phyloP scores from a whole-genome alignment of 1,139 yeast species.

The Arxiozyma slooffiae region DNA sequence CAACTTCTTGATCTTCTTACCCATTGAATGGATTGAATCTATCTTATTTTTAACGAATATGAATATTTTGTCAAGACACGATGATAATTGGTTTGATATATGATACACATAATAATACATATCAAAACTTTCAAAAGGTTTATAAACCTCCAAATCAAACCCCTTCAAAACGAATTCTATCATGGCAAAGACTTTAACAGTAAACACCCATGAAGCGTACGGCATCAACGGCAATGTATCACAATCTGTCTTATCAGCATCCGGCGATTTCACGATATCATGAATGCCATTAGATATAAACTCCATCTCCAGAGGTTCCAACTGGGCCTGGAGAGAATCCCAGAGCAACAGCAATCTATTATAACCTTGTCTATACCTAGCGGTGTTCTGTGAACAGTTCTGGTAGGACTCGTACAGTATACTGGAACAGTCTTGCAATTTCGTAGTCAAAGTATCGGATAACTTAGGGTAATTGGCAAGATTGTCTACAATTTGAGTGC shows the following conservation, averaged over 20 bases:
- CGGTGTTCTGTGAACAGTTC: slow-evolving; percentile 58
- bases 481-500: slow-evolving; percentile 17
- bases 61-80: slow-evolving; percentile 44
- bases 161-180: slow-evolving; percentile 63
- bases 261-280: slow-evolving; percentile 16
- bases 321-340: slow-evolving; percentile 71
- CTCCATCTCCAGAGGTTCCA: slow-evolving; percentile 44
- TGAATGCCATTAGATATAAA: slow-evolving; percentile 23
- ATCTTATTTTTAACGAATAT: slow-evolving; percentile 37
- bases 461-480: slow-evolving; percentile 10
- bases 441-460: slow-evolving; percentile 12
- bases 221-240: slow-evolving; percentile 34
- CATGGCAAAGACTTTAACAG: slow-evolving; percentile 60
- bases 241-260: slow-evolving; percentile 3
- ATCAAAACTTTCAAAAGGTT: slow-evolving; percentile 56
- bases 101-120: slow-evolving; percentile 61
- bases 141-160: slow-evolving; percentile 65
- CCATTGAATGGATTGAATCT: slow-evolving; percentile 29
- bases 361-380: slow-evolving; percentile 72
- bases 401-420: slow-evolving; percentile 49
- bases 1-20: slow-evolving; percentile 41
- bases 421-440: slow-evolving; percentile 22
- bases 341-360: slow-evolving; percentile 48
- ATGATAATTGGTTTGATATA: slow-evolving; percentile 40
- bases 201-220: slow-evolving; percentile 59